These are phyloP conservation scores for Globisporangium radiosum DNA, from an alignment of 352 stramenopile genomes.

Conservation along the genomic window DNA sequence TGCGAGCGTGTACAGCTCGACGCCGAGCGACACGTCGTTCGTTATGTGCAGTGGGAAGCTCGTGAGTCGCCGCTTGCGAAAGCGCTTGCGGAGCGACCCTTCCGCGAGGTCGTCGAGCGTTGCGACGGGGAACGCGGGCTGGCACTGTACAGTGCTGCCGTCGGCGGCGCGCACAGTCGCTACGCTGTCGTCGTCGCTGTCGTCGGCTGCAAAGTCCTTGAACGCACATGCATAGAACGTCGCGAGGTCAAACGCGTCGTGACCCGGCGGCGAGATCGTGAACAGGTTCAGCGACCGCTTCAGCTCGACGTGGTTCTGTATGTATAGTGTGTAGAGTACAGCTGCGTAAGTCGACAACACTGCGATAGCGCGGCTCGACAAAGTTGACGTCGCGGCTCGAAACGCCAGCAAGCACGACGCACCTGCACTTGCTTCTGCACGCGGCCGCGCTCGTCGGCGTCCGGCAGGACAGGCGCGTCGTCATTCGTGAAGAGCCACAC, in stretches of 20 bases:
- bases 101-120: conserved; percentile 78
- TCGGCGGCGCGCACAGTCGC: conserved; percentile 16
- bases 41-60: conserved; percentile 63
- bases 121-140: conserved; percentile 64
- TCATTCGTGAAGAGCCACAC: conserved; percentile 86
- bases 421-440: conserved; percentile 77
- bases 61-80: conserved; percentile 69
- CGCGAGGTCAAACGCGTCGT: conserved; percentile 44
- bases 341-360: too few relatives aligned
- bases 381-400: background rate
- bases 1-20: conserved; percentile 65
- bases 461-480: conserved; percentile 38
- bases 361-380: too few relatives aligned
- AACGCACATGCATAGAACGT: conserved; percentile 66
- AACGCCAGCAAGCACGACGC: background rate
- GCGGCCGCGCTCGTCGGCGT: conserved; percentile 49
- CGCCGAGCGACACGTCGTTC: conserved; percentile 66
- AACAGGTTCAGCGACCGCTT: conserved; percentile 73
- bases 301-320: conserved; percentile 72
- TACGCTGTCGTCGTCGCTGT: conserved; percentile 12
- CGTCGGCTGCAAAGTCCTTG: conserved; percentile 41
- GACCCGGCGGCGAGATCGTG: conserved; percentile 57
- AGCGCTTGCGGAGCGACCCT: conserved; percentile 69
- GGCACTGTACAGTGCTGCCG: conserved; percentile 19
- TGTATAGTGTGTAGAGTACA: background rate